Conservation (phyloP, 352 stramenopile species). For the Elongisporangium anandrum region DNA sequence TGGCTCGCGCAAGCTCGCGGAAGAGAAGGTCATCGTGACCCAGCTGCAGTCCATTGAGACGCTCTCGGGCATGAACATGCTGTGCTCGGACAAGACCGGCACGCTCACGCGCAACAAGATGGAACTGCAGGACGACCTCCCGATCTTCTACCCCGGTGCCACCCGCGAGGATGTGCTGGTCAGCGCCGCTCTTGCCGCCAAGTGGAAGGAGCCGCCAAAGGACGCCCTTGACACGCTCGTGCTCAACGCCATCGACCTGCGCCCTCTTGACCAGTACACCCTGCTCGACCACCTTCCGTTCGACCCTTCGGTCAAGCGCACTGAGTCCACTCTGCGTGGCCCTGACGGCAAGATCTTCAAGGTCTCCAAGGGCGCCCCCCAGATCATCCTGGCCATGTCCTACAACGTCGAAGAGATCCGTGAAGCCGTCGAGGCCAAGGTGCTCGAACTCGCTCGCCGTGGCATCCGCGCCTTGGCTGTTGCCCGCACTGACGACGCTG, state of each 20-base stretch:
- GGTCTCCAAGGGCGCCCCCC: slow-evolving; percentile 93
- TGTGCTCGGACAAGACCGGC: slow-evolving; percentile 96
- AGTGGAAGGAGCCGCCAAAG: slow-evolving; percentile 91
- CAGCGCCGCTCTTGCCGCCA: slow-evolving; percentile 90
- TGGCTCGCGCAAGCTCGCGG: slow-evolving; percentile 83
- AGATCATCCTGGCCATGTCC: slow-evolving; percentile 88
- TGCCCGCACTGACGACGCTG: slow-evolving; percentile 64
- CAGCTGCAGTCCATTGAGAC: slow-evolving; percentile 91
- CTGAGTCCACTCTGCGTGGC: slow-evolving; percentile 87
- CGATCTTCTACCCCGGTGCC: slow-evolving; percentile 76
- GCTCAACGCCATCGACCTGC: slow-evolving; percentile 81
- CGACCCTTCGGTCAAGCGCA: slow-evolving; percentile 87
- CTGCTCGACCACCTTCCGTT: slow-evolving; percentile 83
- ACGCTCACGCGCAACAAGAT: slow-evolving; percentile 95
- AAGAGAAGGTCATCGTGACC: slow-evolving; percentile 92
- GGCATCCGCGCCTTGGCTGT: slow-evolving; percentile 89
- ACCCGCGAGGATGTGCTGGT: slow-evolving; percentile 88
- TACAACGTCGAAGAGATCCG: slow-evolving; percentile 74
- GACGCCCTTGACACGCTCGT: slow-evolving; percentile 94
- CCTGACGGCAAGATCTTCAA: slow-evolving; percentile 86
- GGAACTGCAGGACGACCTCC: slow-evolving; percentile 89
- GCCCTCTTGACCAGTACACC: slow-evolving; percentile 80
- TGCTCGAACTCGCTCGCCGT: slow-evolving; percentile 85
- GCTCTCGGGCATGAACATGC: slow-evolving; percentile 90
- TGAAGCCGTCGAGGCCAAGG: slow-evolving; percentile 81